phyloP scores from a whole-genome alignment of 2,329 filamentous ascomycete species.

The Aspergillus bombycis region DNA sequence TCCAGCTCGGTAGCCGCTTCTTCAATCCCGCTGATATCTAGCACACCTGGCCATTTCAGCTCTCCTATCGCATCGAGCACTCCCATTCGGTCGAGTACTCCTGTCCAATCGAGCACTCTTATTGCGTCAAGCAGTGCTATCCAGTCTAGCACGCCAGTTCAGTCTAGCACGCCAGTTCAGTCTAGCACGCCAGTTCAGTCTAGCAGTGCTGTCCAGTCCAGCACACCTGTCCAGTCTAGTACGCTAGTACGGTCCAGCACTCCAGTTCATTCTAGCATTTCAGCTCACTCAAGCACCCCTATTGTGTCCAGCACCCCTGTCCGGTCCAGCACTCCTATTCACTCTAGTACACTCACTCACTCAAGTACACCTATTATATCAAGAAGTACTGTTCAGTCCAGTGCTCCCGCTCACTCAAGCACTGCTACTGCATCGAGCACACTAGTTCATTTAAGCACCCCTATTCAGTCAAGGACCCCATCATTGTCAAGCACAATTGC shows the following conservation, averaged over 20 bases:
- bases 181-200: slow-evolving; percentile 8
- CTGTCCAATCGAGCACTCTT: slow-evolving; percentile 11
- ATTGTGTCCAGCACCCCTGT: background rate
- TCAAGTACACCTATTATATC: background rate
- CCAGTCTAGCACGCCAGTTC: slow-evolving; percentile 14
- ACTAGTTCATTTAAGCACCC: slow-evolving; percentile 6
- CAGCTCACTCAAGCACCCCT: slow-evolving; percentile 15
- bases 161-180: background rate
- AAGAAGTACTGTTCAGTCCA: slow-evolving; percentile 4
- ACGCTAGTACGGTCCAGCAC: slow-evolving; percentile 9
- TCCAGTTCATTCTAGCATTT: slow-evolving; percentile 12
- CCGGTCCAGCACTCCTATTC: slow-evolving; percentile 5
- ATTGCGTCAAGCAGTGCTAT: slow-evolving; percentile 11
- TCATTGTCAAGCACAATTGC: slow-evolving; percentile 11
- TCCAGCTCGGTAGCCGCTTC: slow-evolving; percentile 2
- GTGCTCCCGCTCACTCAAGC: slow-evolving; percentile 4
- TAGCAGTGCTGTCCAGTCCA: slow-evolving; percentile 5
- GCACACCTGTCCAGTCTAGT: background rate
- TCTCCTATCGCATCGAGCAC: slow-evolving; percentile 4
- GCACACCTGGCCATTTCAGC: slow-evolving; percentile 18
- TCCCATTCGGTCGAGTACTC: slow-evolving; percentile 1
- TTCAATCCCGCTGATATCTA: slow-evolving; percentile 1
- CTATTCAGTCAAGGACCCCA: slow-evolving; percentile 7
- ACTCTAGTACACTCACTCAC: slow-evolving; percentile 9
- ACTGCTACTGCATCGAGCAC: background rate